Evolutionary conservation across 495 filamentous ascomycete species (phyloP).

Genomic region (Talaromyces trachyspermus): DNA sequence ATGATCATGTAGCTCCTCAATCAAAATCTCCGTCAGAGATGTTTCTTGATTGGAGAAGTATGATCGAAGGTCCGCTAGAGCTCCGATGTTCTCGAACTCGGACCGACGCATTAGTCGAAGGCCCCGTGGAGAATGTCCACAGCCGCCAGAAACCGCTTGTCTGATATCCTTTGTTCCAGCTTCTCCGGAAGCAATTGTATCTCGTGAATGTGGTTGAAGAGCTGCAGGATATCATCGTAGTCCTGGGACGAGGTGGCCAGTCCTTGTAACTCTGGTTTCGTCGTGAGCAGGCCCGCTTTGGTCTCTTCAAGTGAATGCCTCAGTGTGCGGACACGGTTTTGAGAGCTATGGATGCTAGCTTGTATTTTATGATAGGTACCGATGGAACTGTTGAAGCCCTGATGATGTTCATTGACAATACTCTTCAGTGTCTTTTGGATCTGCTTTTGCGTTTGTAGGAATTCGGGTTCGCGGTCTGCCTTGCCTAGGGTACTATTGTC

Average conservation of each 20-base stretch:
- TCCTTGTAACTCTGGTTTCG: slow-evolving; percentile 86
- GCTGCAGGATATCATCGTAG: slow-evolving; percentile 85
- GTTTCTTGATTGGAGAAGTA: slow-evolving; percentile 92
- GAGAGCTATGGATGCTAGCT: slow-evolving; percentile 80
- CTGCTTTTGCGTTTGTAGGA: slow-evolving; percentile 70
- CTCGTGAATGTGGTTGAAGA: slow-evolving; percentile 77
- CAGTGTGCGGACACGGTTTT: slow-evolving; percentile 72
- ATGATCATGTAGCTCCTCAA: slow-evolving; percentile 96
- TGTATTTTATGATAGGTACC: slow-evolving; percentile 99
- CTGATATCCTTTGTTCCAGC: slow-evolving; percentile 85
- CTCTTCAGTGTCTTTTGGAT: slow-evolving; percentile 86
- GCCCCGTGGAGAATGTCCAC: slow-evolving; percentile 84
- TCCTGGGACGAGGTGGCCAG: slow-evolving; percentile 77
- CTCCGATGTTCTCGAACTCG: slow-evolving; percentile 87
- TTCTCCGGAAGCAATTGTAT: slow-evolving; percentile 87
- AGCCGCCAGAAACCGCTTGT: slow-evolving; percentile 89
- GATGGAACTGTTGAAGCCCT: slow-evolving; percentile 98
- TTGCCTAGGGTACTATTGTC: slow-evolving; percentile 89
- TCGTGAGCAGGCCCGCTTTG: slow-evolving; percentile 72
- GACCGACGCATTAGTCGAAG: slow-evolving; percentile 73
- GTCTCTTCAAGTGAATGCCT: slow-evolving; percentile 77
- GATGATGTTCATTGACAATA: slow-evolving; percentile 97
- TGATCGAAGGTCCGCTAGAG: slow-evolving; percentile 72
- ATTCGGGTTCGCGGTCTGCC: slow-evolving; percentile 76
- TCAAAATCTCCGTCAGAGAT: slow-evolving; percentile 83